phyloP scores from a whole-genome alignment of 164 flowering plant species.

The Dillenia turbinata region DNA sequence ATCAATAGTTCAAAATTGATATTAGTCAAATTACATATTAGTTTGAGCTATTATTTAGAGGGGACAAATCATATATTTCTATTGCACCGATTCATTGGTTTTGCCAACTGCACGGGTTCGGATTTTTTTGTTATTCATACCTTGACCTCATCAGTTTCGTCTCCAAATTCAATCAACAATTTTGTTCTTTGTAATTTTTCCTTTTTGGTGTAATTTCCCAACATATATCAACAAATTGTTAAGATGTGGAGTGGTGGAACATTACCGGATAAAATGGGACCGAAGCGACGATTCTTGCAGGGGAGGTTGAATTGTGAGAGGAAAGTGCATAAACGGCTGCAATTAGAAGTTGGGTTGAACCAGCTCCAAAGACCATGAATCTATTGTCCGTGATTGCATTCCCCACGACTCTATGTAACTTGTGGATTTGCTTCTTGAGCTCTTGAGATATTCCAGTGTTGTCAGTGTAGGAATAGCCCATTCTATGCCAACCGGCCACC shows the following conservation, averaged over 20 bases:
- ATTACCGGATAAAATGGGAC: constrained; percentile 9
- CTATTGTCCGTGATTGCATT: constrained; percentile 9
- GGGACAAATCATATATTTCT: no score
- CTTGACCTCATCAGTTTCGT: no score
- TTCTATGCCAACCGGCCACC: constrained; percentile 13
- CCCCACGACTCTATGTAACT: constrained; percentile 2
- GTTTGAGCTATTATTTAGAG: no score
- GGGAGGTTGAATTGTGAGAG: background rate
- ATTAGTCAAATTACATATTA: no score
- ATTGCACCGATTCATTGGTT: no score
- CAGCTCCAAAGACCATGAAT: constrained; percentile 9
- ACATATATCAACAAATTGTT: background rate
- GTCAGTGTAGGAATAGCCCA: background rate
- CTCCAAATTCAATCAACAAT: no score
- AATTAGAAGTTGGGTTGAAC: constrained; percentile 10
- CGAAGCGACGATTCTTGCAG: constrained; percentile 6
- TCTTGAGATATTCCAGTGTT: background rate
- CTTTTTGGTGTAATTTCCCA: no score
- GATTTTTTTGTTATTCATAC: no score
- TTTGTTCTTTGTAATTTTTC: no score
- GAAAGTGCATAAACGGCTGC: constrained; percentile 13
- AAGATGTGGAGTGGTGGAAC: background rate
- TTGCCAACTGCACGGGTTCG: no score
- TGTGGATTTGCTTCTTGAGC: background rate
- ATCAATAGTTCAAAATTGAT: background rate